Conservation (phyloP, 2,329 filamentous ascomycete species). For the Cladobotryum protrusum region DNA sequence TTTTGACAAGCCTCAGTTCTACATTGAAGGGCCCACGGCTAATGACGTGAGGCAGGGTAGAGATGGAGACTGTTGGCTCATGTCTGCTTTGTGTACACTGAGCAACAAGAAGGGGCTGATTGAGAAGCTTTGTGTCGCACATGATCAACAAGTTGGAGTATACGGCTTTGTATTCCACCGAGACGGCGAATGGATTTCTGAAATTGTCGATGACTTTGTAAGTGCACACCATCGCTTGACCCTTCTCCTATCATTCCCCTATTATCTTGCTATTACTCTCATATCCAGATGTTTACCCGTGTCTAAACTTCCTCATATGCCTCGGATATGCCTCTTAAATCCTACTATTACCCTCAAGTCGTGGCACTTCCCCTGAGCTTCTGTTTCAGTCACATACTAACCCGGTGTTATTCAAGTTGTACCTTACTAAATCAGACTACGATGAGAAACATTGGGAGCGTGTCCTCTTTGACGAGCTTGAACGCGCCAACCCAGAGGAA, state of each 20-base stretch:
- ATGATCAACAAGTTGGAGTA: slow-evolving; percentile 67
- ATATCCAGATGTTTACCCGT: no score
- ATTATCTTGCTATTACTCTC: no score
- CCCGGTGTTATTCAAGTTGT: slow-evolving; percentile 29
- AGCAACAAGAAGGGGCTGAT: slow-evolving; percentile 67
- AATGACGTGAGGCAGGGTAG: slow-evolving; percentile 74
- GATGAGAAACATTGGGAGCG: slow-evolving; percentile 49
- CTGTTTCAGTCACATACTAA: not conserved
- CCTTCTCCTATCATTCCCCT: not conserved
- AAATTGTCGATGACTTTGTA: slow-evolving; percentile 52
- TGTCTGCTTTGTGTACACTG: slow-evolving; percentile 72
- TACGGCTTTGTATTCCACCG: slow-evolving; percentile 83
- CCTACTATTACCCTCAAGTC: no score
- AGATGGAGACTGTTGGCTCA: slow-evolving; percentile 80
- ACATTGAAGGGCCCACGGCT: slow-evolving; percentile 67
- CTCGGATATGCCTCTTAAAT: no score
- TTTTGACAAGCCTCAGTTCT: slow-evolving; percentile 72
- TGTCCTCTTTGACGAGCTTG: slow-evolving; percentile 36
- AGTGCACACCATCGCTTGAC: slow-evolving; percentile 1
- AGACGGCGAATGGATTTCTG: slow-evolving; percentile 66
- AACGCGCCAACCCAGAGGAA: slow-evolving; percentile 47
- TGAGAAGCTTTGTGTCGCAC: slow-evolving; percentile 65
- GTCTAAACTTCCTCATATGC: no score
- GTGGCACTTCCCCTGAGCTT: no score
- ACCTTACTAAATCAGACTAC: slow-evolving; percentile 53